A percentile compares a stretch with the other conserved stretches of the same genome.
phyloP scores from a whole-genome alignment of 169 alveolate species.

The Pseudocohnilembus persalinus region DNA sequence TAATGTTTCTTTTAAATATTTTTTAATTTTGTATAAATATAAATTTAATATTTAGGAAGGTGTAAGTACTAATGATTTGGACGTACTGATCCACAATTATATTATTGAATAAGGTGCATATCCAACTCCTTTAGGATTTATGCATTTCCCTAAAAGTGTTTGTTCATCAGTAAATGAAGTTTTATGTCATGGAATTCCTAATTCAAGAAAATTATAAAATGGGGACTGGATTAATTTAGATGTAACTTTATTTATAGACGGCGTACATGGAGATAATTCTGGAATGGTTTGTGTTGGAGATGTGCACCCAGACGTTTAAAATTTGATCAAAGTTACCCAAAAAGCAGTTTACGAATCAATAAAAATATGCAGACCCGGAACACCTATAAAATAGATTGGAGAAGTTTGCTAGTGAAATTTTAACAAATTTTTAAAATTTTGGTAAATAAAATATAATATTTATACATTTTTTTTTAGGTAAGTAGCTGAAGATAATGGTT shows the following conservation, averaged over 20 bases:
- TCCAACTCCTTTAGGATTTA: constrained; percentile 94
- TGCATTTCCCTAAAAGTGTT: constrained; percentile 92
- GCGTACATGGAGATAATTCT: constrained; percentile 83
- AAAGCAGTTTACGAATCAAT: constrained; percentile 83
- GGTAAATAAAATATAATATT: background rate
- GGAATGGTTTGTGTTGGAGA: constrained; percentile 70
- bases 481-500: constrained; percentile 81
- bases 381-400: constrained; percentile 82
- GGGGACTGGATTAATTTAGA: constrained; percentile 92
- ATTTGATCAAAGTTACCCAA: constrained; percentile 54
- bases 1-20: too few relatives aligned
- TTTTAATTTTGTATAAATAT: too few relatives aligned
- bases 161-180: constrained; percentile 94
- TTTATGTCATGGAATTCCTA: constrained; percentile 94
- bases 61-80: constrained; percentile 89
- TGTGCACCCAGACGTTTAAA: constrained; percentile 63
- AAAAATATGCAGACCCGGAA: constrained; percentile 89
- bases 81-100: constrained; percentile 85
- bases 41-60: constrained; percentile 52
- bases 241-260: constrained; percentile 88
- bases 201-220: constrained; percentile 77
- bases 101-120: constrained; percentile 87
- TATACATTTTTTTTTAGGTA: constrained; percentile 9
- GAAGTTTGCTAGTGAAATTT: constrained; percentile 74
- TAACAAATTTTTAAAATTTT: background rate